These are phyloP conservation scores for Apophysomyces ossiformis DNA, from an alignment of 371 early-diverging fungal genomes.

Conservation along the genomic window DNA sequence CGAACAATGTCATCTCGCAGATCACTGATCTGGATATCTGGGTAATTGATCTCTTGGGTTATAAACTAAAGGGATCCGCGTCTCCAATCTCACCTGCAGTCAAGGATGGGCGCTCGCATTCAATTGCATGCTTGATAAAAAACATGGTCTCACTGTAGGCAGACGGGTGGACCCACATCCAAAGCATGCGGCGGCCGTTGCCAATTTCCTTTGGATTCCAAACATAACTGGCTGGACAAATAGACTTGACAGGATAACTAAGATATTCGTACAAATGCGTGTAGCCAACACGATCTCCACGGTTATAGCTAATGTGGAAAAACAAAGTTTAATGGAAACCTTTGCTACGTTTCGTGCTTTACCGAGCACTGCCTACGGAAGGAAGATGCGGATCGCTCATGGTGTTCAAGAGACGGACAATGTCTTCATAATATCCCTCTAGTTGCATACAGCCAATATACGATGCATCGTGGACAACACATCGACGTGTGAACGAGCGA, in stretches of 20 bases:
- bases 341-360: background rate
- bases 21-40: constrained; percentile 30
- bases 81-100: background rate
- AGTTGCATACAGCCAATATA: constrained; percentile 78
- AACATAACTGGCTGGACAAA: constrained; percentile 69
- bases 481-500: constrained; percentile 74
- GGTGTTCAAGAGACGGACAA: constrained; percentile 50
- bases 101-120: background rate
- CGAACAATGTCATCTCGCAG: constrained; percentile 54
- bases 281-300: constrained; percentile 65
- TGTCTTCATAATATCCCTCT: constrained; percentile 55
- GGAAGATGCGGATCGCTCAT: constrained; percentile 70
- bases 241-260: constrained; percentile 60
- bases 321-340: background rate
- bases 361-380: constrained; percentile 67
- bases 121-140: constrained; percentile 8
- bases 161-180: constrained; percentile 76
- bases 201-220: constrained; percentile 58
- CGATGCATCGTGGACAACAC: constrained; percentile 83
- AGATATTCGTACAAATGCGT: constrained; percentile 56
- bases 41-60: background rate
- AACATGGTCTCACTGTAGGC: constrained; percentile 41
- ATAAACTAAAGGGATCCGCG: background rate
- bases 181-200: constrained; percentile 42
- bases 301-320: constrained; percentile 50